These are phyloP conservation scores for Aspergillus felis DNA, from an alignment of 2,329 filamentous ascomycete species.

Conservation along the genomic window DNA sequence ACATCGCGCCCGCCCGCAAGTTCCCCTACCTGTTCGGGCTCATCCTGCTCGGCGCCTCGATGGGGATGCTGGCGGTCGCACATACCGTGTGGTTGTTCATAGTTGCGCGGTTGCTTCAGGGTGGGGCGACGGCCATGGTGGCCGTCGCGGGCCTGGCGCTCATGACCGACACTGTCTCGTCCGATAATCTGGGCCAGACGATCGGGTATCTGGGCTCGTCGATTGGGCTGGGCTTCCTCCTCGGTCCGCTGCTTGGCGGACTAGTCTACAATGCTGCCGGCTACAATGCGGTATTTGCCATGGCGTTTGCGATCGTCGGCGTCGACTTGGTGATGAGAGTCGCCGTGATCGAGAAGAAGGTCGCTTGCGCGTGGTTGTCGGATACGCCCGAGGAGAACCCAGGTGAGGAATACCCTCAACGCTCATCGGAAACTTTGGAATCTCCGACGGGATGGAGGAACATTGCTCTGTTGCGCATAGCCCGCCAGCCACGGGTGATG, in stretches of 20 bases:
- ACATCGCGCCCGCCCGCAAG: constrained; percentile 42
- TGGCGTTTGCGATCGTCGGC: constrained; percentile 52
- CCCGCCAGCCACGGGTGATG: constrained; percentile 48
- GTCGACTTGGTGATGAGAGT: constrained; percentile 60
- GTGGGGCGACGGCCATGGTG: constrained; percentile 55
- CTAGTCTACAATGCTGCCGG: constrained; percentile 58
- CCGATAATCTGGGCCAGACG: constrained; percentile 56
- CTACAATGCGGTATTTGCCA: constrained; percentile 55
- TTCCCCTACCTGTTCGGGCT: constrained; percentile 57
- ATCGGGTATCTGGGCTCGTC: constrained; percentile 57
- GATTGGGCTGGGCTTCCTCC: constrained; percentile 54
- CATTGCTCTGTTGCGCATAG: constrained; percentile 19
- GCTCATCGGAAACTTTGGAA: constrained; percentile 42
- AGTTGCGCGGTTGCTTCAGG: constrained; percentile 55
- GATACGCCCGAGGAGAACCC: background rate
- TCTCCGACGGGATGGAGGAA: constrained; percentile 1
- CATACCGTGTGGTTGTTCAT: constrained; percentile 47
- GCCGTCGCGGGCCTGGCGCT: constrained; percentile 59
- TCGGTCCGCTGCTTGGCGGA: constrained; percentile 58
- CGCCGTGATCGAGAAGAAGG: constrained; percentile 61
- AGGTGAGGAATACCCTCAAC: constrained; percentile 13
- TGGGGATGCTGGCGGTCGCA: constrained; percentile 53
- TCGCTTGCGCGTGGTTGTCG: constrained; percentile 36
- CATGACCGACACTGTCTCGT: constrained; percentile 56
- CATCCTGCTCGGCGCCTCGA: constrained; percentile 50